Evolutionary conservation across 768 basidiomycete species (phyloP).

Genomic region (Russula foetens): DNA sequence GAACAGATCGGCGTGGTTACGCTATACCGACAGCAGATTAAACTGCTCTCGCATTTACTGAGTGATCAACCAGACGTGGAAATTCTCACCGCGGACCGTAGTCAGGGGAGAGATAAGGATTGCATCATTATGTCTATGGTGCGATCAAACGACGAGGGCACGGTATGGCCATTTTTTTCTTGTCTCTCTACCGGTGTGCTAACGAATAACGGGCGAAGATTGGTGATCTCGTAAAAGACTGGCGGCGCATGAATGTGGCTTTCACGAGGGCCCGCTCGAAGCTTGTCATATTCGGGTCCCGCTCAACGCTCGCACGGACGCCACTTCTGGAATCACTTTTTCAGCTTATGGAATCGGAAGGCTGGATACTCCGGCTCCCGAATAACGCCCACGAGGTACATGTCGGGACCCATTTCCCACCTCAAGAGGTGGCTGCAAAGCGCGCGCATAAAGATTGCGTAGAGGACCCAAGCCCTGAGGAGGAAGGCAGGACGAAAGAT

Average conservation of each 20-base stretch:
- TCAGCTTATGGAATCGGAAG: constrained; percentile 55
- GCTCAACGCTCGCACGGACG: constrained; percentile 58
- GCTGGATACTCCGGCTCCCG: constrained; percentile 64
- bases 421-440: constrained; percentile 4
- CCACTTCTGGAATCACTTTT: constrained; percentile 70
- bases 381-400: constrained; percentile 38
- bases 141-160: constrained; percentile 69
- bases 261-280: constrained; percentile 91
- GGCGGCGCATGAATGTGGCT: constrained; percentile 94
- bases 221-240: constrained; percentile 90
- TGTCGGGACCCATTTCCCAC: constrained; percentile 34
- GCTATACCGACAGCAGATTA: constrained; percentile 92
- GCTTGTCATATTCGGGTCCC: constrained; percentile 84
- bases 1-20: constrained; percentile 84
- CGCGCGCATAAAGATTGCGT: constrained; percentile 4
- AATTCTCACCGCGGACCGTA: constrained; percentile 85
- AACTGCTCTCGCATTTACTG: constrained; percentile 67
- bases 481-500: constrained; percentile 30
- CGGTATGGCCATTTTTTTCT: constrained; percentile 41
- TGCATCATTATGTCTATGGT: constrained; percentile 92
- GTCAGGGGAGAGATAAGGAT: constrained; percentile 94
- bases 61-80: constrained; percentile 54
- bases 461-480: constrained; percentile 22
- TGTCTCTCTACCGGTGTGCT: not conserved
- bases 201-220: constrained; percentile 38